Evolutionary conservation across 1,284 basidiomycete species (phyloP).

Genomic region (Tilletiaria anomala): DNA sequence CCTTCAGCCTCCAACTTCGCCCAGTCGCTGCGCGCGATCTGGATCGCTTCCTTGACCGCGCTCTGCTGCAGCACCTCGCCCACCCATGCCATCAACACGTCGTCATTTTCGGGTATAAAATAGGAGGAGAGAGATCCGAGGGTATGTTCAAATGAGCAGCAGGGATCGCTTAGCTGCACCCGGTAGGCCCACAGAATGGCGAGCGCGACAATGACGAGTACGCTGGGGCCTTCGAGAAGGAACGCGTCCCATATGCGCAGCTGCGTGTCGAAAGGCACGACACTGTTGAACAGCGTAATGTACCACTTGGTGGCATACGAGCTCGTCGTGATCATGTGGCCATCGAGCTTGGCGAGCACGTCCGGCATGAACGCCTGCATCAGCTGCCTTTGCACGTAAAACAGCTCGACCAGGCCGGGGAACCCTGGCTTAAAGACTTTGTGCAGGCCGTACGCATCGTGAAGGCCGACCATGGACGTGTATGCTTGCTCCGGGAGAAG

Average conservation of each 20-base stretch:
- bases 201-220: constrained; percentile 68
- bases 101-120: constrained; percentile 29
- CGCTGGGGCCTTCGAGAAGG: constrained; percentile 73
- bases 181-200: constrained; percentile 60
- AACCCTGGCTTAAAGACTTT: constrained; percentile 84
- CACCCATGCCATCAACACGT: constrained; percentile 29
- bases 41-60: neutral
- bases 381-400: constrained; percentile 82
- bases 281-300: constrained; percentile 79
- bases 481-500: constrained; percentile 57
- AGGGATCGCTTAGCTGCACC: neutral
- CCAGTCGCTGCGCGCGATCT: neutral
- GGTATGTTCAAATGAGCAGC: constrained; percentile 13
- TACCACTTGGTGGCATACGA: constrained; percentile 98
- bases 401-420: constrained; percentile 80
- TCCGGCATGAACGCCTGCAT: constrained; percentile 71
- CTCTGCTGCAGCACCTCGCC: neutral
- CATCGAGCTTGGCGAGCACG: constrained; percentile 60
- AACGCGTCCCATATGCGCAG: constrained; percentile 88
- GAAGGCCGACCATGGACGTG: constrained; percentile 60
- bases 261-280: constrained; percentile 89
- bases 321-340: constrained; percentile 68
- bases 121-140: constrained; percentile 20
- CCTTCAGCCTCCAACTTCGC: constrained; percentile 1
- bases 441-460: constrained; percentile 59